Conservation (phyloP, 352 stramenopile genomes). For the Phytopythium vexans region DNA sequence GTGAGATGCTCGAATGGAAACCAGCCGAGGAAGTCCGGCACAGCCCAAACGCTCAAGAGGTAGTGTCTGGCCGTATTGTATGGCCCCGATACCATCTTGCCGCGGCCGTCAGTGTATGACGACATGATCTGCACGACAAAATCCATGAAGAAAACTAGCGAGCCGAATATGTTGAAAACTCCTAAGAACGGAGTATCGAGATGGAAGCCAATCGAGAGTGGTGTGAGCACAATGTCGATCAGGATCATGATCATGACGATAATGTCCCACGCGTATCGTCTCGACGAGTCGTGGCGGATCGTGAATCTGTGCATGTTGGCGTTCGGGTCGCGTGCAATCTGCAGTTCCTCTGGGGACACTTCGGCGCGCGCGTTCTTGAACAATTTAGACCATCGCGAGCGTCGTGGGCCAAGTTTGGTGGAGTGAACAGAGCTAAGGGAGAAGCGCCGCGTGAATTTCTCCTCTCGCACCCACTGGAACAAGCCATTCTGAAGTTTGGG, state of each 20-base stretch:
- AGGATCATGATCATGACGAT: conserved; percentile 54
- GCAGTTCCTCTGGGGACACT: conserved; percentile 30
- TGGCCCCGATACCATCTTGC: conserved; percentile 46
- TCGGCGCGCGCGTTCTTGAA: conserved; percentile 15
- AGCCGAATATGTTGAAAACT: conserved; percentile 28
- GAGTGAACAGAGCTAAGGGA: conserved; percentile 25
- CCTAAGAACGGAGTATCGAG: conserved; percentile 9
- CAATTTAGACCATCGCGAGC: conserved; percentile 11
- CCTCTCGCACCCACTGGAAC: conserved; percentile 13
- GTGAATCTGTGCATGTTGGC: conserved; percentile 33
- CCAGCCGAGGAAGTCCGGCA: conserved; percentile 67
- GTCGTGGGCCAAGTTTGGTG: conserved; percentile 2
- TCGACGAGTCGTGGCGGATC: conserved; percentile 44
- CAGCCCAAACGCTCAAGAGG: conserved; percentile 45
- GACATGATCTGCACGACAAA: conserved; percentile 56
- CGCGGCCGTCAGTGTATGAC: conserved; percentile 46
- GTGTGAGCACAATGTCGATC: conserved; percentile 50
- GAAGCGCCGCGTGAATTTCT: conserved; percentile 32
- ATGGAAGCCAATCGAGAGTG: conserved; percentile 48
- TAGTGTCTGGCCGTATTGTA: conserved; percentile 42
- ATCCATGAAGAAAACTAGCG: conserved; percentile 47
- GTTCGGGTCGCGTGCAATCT: conserved; percentile 29
- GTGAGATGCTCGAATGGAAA: conserved; percentile 59
- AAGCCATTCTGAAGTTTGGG: conserved; percentile 2
- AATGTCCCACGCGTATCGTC: conserved; percentile 44